Percentiles rank a stretch among this genome's conserved stretches.
These are phyloP conservation scores for Paramecium sexaurelia DNA, from an alignment of 73 alveolate species.

Conservation along the genomic window DNA sequence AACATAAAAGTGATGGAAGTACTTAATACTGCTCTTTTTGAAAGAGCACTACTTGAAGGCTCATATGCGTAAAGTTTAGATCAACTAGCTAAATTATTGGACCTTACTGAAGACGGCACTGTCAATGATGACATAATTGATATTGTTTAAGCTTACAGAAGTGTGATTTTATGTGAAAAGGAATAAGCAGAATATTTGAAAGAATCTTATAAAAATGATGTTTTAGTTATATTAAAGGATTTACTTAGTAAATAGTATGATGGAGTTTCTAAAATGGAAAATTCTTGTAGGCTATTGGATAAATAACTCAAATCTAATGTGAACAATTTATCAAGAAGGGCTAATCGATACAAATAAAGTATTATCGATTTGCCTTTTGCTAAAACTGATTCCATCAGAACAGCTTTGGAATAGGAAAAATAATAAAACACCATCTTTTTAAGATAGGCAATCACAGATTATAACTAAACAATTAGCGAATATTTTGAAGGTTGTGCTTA, in stretches of 20 bases:
- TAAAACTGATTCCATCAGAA: not conserved
- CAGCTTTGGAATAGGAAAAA: slow-evolving; percentile 8
- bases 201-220: slow-evolving; percentile 7
- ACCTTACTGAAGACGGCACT: not conserved
- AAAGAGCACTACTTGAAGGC: not conserved
- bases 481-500: slow-evolving; percentile 42
- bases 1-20: not conserved
- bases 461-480: not conserved
- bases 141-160: slow-evolving; percentile 2
- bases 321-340: not conserved
- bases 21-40: not conserved
- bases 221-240: not conserved
- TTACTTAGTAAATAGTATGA: not conserved
- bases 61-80: slow-evolving; percentile 5
- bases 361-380: slow-evolving; percentile 2
- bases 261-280: not conserved
- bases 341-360: slow-evolving; percentile 1
- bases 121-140: slow-evolving; percentile 22
- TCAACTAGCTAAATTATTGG: not conserved
- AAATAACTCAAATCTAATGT: not conserved
- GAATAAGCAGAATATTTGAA: slow-evolving; percentile 38
- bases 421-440: not conserved
- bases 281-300: not conserved
- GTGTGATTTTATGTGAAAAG: not conserved
- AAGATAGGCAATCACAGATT: not conserved